Conservation (phyloP, 2,329 filamentous ascomycete genomes). For the Microdochium trichocladiopsis region DNA sequence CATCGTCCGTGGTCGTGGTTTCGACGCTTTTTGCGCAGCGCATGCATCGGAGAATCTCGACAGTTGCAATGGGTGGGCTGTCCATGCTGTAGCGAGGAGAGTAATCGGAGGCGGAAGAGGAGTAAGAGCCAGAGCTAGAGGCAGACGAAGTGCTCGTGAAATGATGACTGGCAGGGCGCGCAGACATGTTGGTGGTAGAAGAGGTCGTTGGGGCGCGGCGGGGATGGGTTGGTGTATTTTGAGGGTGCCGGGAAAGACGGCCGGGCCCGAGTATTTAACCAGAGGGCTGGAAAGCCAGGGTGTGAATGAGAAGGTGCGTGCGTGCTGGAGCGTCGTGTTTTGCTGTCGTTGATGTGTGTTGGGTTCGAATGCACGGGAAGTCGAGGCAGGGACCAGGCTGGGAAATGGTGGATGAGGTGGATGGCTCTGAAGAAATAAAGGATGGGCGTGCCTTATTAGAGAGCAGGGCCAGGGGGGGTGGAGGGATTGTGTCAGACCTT, state of each 20-base stretch:
- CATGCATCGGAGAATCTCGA: conserved; percentile 56
- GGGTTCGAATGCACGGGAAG: background rate
- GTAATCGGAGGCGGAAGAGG: conserved; percentile 3
- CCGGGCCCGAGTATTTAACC: background rate
- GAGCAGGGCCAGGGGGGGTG: background rate
- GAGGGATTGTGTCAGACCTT: background rate
- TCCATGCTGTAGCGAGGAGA: conserved; percentile 24
- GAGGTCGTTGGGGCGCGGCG: background rate
- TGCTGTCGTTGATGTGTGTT: background rate
- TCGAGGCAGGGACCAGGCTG: background rate
- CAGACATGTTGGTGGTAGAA: background rate
- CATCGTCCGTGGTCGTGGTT: conserved; percentile 53
- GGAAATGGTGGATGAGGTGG: background rate
- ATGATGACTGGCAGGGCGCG: background rate
- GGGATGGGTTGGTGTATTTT: background rate
- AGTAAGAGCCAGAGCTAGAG: background rate
- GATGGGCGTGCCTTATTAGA: background rate
- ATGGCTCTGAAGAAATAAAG: background rate
- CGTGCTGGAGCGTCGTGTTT: background rate
- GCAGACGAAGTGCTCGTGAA: background rate
- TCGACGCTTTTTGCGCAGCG: conserved; percentile 54
- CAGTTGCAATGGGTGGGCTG: conserved; percentile 38
- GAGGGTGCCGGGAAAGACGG: background rate
- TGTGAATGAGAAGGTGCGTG: background rate
- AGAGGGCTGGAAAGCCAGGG: background rate